Evolutionary conservation across 108 stramenopile species (phyloP), one percentile per base, ranked within the genome.

Genomic region (Nannochloropsis gaditana): DNA sequence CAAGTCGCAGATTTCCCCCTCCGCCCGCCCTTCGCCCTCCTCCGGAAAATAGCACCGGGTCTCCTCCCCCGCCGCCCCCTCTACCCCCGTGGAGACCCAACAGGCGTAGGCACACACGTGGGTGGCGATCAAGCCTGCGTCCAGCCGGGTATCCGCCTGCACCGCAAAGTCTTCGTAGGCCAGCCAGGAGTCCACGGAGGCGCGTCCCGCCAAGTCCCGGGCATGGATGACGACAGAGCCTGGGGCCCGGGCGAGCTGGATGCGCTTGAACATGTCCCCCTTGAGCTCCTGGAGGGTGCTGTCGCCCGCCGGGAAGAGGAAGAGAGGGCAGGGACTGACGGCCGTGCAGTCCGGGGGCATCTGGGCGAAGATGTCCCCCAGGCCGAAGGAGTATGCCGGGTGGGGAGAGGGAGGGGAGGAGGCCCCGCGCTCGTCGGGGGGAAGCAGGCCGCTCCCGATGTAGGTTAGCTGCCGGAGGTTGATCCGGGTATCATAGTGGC

Each of bases 301-400:
- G 8, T 73, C 59, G n/a, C n/a, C n/a, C 19, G 59, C 2, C 19
- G 15, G 59, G 59, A 73, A 73, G 59, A 73, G 59, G 6, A 73
- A n/a, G 19, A 73, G n/a, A n/a, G 59, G 59, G n/a, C 59, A 73
- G 59, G 59, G 59, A n/a, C 19, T n/a, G 15, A 73, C 59, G n/a
- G 59, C 59, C 15, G 59, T 73, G n/a, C 59, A 73, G 59, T 73
- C 59, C n/a, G 59, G 59, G 59, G 59, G 59, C 59, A 73, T 73
- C 59, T 73, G 59, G 4, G 59, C 59, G 8, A 73, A 15, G 19
- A 73, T 73, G 59, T 73, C 59, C 59, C 59, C 59, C 19, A 73
- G 15, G 19, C 59, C 59, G n/a, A 73, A 73, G 59, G 31, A 31
- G 31, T 31, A 31, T 31, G 31, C 31, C 31, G 31, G 31, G 31